phyloP scores from a whole-genome alignment of 768 basidiomycete genomes.

The Holtermannia corniformis region DNA sequence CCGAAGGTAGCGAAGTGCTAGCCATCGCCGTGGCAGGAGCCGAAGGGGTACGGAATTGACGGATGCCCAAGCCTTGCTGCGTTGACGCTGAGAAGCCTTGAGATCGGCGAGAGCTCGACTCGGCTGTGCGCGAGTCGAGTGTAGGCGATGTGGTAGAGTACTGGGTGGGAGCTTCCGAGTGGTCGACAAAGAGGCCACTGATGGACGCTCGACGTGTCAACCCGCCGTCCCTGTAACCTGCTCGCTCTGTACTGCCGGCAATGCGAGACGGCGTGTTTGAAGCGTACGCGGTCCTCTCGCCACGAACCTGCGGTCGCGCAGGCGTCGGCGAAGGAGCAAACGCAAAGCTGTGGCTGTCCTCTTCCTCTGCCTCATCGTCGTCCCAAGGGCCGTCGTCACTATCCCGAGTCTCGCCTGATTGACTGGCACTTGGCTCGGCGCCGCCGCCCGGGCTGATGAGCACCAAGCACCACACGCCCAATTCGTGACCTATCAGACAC shows the following conservation, averaged over 20 bases:
- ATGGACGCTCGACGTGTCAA: not conserved
- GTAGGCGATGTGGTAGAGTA: not conserved
- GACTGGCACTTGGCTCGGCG: not conserved
- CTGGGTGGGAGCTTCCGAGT: not conserved
- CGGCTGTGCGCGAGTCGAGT: not conserved
- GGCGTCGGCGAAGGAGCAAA: not conserved
- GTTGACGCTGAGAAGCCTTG: not conserved
- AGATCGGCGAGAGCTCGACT: not conserved
- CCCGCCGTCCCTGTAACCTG: not conserved
- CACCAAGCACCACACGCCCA: conserved; percentile 87
- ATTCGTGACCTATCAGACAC: conserved; percentile 72
- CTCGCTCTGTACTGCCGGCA: not conserved
- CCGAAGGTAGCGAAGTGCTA: not conserved
- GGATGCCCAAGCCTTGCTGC: not conserved
- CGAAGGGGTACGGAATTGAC: not conserved
- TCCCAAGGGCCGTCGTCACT: not conserved
- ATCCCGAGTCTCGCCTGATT: not conserved
- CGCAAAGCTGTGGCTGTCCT: not conserved
- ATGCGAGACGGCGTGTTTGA: no score
- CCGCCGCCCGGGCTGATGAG: conserved; percentile 61
- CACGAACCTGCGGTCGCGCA: not conserved
- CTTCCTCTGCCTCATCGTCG: not conserved
- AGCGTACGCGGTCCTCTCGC: not conserved
- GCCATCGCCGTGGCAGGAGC: not conserved
- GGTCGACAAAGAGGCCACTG: not conserved